A percentile compares a stretch with the other conserved stretches of the same genome.
These are phyloP conservation scores for Aureobasidium namibiae DNA, from an alignment of 2,329 filamentous ascomycete species.

Conservation along the genomic window DNA sequence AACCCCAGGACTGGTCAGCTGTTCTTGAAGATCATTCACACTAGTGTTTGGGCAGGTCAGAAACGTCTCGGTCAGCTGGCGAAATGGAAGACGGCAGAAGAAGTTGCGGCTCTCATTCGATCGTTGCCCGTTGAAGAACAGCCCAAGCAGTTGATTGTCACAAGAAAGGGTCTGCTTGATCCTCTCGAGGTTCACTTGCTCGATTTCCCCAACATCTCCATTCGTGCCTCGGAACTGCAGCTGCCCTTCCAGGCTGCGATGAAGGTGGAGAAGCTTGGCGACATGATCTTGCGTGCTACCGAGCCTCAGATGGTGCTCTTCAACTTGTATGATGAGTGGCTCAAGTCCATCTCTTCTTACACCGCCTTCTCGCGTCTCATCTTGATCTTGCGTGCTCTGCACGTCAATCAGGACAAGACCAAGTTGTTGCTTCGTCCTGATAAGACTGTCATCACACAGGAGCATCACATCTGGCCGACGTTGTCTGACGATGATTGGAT, in stretches of 20 bases:
- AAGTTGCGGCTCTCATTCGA: conserved; percentile 94
- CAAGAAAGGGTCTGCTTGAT: conserved; percentile 91
- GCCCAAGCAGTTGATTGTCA: conserved; percentile 97
- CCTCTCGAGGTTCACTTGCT: conserved; percentile 94
- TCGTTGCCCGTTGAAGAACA: conserved; percentile 96
- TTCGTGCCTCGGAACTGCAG: conserved; percentile 92
- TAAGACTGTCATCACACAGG: conserved; percentile 96
- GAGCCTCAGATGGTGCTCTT: conserved; percentile 99
- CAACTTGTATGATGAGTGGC: conserved; percentile 97
- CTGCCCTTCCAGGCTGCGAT: conserved; percentile 98
- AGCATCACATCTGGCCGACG: conserved; percentile 97
- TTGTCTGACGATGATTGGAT: conserved; percentile 96
- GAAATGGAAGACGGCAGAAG: conserved; percentile 99
- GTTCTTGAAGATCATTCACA: conserved; percentile 99
- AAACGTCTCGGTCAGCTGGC: conserved; percentile 97
- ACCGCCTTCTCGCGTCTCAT: conserved; percentile 95
- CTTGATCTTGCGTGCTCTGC: conserved; percentile 84
- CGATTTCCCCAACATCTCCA: conserved; percentile 98
- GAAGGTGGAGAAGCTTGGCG: conserved; percentile 98
- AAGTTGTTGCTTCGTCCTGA: conserved; percentile 91
- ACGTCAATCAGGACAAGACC: conserved; percentile 97
- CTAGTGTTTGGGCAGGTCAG: conserved; percentile 97
- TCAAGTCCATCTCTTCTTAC: conserved; percentile 97
- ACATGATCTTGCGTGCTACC: conserved; percentile 96
- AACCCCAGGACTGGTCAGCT: conserved; percentile 96